Conservation (phyloP, 345 rosid species). For the Diplotaxis tenuifolia region DNA sequence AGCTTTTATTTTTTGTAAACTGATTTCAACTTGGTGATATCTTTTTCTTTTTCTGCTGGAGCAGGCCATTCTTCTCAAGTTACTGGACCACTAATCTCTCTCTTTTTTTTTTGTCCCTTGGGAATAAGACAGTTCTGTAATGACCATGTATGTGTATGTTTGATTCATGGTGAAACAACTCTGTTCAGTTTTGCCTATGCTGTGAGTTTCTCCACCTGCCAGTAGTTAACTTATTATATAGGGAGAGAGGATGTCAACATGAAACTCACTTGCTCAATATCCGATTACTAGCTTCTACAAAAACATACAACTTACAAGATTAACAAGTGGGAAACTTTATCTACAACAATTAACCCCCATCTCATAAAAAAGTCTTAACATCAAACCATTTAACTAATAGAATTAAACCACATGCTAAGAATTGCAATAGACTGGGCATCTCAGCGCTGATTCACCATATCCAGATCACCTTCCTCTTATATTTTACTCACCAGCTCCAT, state of each 20-base stretch:
- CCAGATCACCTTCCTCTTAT: too few species aligned
- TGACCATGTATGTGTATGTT: slow-evolving; percentile 11
- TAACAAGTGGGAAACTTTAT: slow-evolving; percentile 11
- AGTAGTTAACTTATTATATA: too few species aligned
- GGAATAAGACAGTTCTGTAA: not conserved
- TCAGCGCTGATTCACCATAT: not conserved
- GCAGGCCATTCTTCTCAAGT: slow-evolving; percentile 47
- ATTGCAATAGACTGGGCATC: not conserved
- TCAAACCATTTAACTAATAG: too few species aligned
- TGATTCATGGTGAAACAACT: not conserved
- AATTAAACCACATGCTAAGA: slow-evolving; percentile 6
- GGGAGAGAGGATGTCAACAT: not conserved
- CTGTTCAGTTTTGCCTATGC: not conserved
- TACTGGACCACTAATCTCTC: slow-evolving; percentile 37
- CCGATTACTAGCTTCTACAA: not conserved
- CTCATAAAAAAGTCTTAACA: too few species aligned
- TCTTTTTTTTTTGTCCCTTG: not conserved
- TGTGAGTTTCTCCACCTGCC: too few species aligned
- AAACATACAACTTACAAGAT: not conserved
- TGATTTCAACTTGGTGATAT: not conserved
- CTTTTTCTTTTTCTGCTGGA: not conserved
- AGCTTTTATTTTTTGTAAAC: not conserved
- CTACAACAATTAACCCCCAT: slow-evolving; percentile 5
- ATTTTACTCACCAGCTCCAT: not conserved
- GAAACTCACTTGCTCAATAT: not conserved